Evolutionary conservation across 768 basidiomycete genomes (phyloP).

Genomic region (Strobilomyces dryophilus): DNA sequence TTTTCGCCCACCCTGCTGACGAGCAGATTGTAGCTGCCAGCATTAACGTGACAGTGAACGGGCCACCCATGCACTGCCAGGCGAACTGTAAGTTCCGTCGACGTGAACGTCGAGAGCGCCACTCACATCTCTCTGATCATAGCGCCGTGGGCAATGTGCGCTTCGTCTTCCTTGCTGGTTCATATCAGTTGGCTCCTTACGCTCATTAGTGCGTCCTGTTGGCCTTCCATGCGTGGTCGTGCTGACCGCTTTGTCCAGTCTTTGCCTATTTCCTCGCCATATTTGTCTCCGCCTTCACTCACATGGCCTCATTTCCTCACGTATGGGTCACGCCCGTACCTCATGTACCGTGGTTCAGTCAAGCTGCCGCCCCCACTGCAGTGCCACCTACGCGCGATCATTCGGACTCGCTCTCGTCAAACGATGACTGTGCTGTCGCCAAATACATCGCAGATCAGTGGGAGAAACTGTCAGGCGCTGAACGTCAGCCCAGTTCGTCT

Average conservation of each 20-base stretch:
- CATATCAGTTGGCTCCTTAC: constrained; percentile 47
- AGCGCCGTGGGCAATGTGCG: constrained; percentile 43
- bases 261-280: constrained; percentile 54
- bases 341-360: constrained; percentile 55
- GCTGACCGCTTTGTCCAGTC: constrained; percentile 30
- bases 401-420: constrained; percentile 5
- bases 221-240: background rate
- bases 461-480: constrained; percentile 25
- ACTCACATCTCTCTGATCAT: constrained; percentile 4
- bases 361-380: background rate
- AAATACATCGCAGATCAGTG: constrained; percentile 30
- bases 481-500: constrained; percentile 15
- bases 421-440: constrained; percentile 20
- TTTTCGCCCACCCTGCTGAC: background rate
- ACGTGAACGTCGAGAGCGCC: background rate
- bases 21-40: constrained; percentile 39
- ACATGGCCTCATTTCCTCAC: constrained; percentile 38
- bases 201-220: constrained; percentile 39
- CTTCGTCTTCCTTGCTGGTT: constrained; percentile 45
- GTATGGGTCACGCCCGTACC: constrained; percentile 55
- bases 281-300: constrained; percentile 42
- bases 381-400: constrained; percentile 9
- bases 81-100: constrained; percentile 30
- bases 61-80: constrained; percentile 36
- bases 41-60: constrained; percentile 43